Evolutionary conservation across 331 rosid genomes (phyloP), one percentile per base, ranked within the genome.

Genomic region (Erythrophleum ivorense): DNA sequence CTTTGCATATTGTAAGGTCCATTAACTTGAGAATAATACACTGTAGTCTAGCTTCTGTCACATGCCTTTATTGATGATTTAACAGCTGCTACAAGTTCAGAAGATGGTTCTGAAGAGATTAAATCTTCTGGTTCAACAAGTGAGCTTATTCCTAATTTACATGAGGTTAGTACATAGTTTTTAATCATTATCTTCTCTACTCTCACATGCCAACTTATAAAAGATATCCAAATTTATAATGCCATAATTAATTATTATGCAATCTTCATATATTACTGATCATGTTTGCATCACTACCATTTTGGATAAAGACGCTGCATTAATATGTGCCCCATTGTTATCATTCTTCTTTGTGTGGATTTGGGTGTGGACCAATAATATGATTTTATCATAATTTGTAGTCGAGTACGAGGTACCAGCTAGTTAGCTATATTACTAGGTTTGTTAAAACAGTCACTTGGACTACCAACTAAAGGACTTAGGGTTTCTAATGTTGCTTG

Each of bases 101-200:
- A 83, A 82, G 81, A 83, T 64, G 87, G 43, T 64, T 77, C 88
- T 67, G 84, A 90, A 85, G 95, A 87, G 83, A 82, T 34, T 58
- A 53, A 84, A 75, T 66, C 83, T 75, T 85, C 92, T 67, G 85
- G 85, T 66, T 79, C 64, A 69, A 80, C 86, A 78, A 86, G 87
- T 71, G 71, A 81, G 48, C 85, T 82, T 15, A 55, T 89, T 86
- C 93, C 92, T 45, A 89, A 86, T 55, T 70, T 88, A 53, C 76
- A 88, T 1, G 95, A 92, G 91, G 97, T 91, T 77, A 72, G 88
- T 77, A 43, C 72, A 76, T 81, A 54, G 46, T 59, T 41, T 19
- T 65, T 70, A 45, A 54, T 77, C 60, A 58, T 29, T 38, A 10
- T 60, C 29, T 74, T 63, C 36, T 58, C 75, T 31, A 0, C 19